Evolutionary conservation across 1,139 yeast species (phyloP).

Genomic region (Spencermartinsiella ligniputridi): DNA sequence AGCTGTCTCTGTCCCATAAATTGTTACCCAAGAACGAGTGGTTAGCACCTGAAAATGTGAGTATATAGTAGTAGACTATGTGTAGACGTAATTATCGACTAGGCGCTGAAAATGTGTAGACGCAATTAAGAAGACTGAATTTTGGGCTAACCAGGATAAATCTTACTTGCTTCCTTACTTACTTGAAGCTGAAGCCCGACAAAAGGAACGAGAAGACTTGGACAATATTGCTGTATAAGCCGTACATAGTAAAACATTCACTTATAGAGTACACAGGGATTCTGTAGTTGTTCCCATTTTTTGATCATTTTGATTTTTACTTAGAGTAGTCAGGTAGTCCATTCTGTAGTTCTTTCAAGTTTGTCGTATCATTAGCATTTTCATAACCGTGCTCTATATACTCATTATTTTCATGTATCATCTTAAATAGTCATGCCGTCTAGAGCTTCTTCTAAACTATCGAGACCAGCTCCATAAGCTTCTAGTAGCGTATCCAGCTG

Average conservation of each 20-base stretch:
- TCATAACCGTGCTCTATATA: too few species aligned
- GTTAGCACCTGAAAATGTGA: constrained; percentile 62
- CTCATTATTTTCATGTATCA: too few species aligned
- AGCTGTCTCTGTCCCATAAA: constrained; percentile 78
- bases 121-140: background rate
- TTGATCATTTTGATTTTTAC: too few species aligned
- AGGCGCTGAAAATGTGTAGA: background rate
- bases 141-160: constrained; percentile 44
- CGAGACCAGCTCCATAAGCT: constrained; percentile 28
- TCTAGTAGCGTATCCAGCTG: constrained; percentile 29
- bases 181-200: constrained; percentile 76
- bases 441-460: constrained; percentile 13
- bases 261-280: background rate
- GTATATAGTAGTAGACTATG: constrained; percentile 4
- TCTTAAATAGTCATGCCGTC: background rate
- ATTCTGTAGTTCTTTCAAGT: too few species aligned
- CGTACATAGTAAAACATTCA: background rate
- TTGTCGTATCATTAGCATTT: too few species aligned
- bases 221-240: constrained; percentile 59
- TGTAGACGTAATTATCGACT: background rate
- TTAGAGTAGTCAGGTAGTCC: too few species aligned
- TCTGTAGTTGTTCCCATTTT: too few species aligned
- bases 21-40: constrained; percentile 78
- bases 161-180: constrained; percentile 85
- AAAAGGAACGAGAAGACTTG: constrained; percentile 78